Percentiles rank a stretch among this genome's conserved stretches.
Conservation (phyloP, 768 basidiomycete species). For the Lepiota brunneoincarnata region DNA sequence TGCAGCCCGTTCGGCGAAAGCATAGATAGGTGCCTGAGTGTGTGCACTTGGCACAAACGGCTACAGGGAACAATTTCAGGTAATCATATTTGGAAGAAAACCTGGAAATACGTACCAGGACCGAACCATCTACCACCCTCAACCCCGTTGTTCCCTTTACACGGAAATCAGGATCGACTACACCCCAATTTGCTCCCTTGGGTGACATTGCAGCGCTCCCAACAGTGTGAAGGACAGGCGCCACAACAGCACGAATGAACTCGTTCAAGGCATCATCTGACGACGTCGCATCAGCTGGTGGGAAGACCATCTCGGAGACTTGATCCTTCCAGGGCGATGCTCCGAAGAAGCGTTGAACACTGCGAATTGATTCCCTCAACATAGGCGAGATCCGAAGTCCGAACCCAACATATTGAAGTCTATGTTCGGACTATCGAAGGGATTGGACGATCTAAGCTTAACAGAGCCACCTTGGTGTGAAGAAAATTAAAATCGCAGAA, state of each 20-base stretch:
- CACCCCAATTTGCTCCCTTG: constrained; percentile 21
- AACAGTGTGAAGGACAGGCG: constrained; percentile 25
- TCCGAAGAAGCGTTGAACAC: constrained; percentile 18
- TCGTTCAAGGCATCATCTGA: too few species aligned
- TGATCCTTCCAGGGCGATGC: constrained; percentile 24
- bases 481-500: too few species aligned
- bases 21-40: constrained; percentile 13
- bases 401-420: constrained; percentile 37
- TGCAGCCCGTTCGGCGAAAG: constrained; percentile 14
- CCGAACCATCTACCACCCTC: constrained; percentile 34
- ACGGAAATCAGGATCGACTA: constrained; percentile 31
- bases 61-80: not conserved
- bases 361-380: constrained; percentile 16
- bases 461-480: constrained; percentile 1
- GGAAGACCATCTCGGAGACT: constrained; percentile 6
- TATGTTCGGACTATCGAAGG: constrained; percentile 30
- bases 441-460: constrained; percentile 2
- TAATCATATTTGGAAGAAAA: not conserved
- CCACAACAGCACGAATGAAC: constrained; percentile 17
- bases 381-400: too few species aligned
- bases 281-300: too few species aligned
- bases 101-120: constrained; percentile 21
- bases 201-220: constrained; percentile 29
- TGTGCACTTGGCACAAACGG: constrained; percentile 15
- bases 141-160: constrained; percentile 31